Percentiles rank a stretch among this genome's conserved stretches.
Conservation (phyloP, 169 alveolate species). For the Theileria sp. region DNA sequence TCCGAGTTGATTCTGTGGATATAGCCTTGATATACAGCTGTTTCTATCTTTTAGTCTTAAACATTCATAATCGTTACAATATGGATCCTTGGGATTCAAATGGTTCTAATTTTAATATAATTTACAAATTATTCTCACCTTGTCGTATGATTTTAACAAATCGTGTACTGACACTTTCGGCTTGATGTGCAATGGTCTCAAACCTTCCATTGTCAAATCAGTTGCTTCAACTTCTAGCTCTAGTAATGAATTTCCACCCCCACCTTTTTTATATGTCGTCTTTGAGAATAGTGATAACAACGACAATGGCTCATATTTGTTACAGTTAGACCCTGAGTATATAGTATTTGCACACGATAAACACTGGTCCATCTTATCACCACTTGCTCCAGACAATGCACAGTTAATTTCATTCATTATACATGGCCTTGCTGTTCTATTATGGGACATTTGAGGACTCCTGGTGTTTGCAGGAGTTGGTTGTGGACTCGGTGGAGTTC, state of each 20-base stretch:
- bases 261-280: neutral
- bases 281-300: neutral
- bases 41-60: neutral
- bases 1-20: neutral
- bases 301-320: conserved; percentile 6
- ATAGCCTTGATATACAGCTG: conserved; percentile 7
- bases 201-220: neutral
- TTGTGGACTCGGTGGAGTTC: neutral
- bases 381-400: conserved; percentile 3
- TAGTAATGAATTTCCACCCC: neutral
- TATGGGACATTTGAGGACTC: neutral
- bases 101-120: neutral
- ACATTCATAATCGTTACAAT: conserved; percentile 11
- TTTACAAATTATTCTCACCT: neutral
- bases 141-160: neutral
- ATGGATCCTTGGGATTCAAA: neutral
- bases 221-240: neutral
- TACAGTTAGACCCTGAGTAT: neutral
- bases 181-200: conserved; percentile 3
- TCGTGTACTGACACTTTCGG: conserved; percentile 13
- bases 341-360: neutral
- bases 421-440: neutral
- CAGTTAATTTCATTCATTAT: conserved; percentile 10
- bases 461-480: neutral
- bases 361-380: neutral